phyloP scores from a whole-genome alignment of 345 rosid genomes.

The Raphanus sativus region DNA sequence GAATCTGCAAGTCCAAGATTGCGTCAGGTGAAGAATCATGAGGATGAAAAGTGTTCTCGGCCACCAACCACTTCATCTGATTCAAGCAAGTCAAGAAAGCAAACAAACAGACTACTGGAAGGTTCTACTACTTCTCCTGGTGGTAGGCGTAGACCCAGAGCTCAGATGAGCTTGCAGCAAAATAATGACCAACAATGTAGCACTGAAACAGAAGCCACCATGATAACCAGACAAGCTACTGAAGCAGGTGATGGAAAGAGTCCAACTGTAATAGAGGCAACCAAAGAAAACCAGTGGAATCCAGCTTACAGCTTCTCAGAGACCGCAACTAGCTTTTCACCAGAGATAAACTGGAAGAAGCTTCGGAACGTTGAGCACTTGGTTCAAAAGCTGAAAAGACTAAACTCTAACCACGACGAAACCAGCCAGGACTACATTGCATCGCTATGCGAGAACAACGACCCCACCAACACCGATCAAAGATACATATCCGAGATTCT shows the following conservation, averaged over 20 bases:
- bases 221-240: slow-evolving; percentile 30
- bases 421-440: slow-evolving; percentile 90
- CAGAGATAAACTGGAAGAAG: slow-evolving; percentile 74
- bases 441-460: slow-evolving; percentile 74
- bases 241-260: slow-evolving; percentile 43
- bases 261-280: slow-evolving; percentile 39
- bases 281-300: slow-evolving; percentile 45
- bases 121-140: slow-evolving; percentile 57
- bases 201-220: slow-evolving; percentile 45
- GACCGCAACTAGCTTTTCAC: slow-evolving; percentile 39
- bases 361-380: slow-evolving; percentile 72
- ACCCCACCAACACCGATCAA: slow-evolving; percentile 64
- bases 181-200: slow-evolving; percentile 62
- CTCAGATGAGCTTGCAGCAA: slow-evolving; percentile 43
- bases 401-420: slow-evolving; percentile 89
- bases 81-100: slow-evolving; percentile 54
- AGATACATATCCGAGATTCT: slow-evolving; percentile 92
- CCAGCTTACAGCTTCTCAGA: slow-evolving; percentile 45
- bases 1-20: slow-evolving; percentile 68
- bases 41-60: slow-evolving; percentile 59
- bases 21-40: slow-evolving; percentile 70
- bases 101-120: slow-evolving; percentile 39
- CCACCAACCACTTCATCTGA: slow-evolving; percentile 76
- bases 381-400: slow-evolving; percentile 78
- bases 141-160: slow-evolving; percentile 48